Base-by-base conservation (phyloP, 1,284 basidiomycete species). In the Malassezia japonica region DNA sequence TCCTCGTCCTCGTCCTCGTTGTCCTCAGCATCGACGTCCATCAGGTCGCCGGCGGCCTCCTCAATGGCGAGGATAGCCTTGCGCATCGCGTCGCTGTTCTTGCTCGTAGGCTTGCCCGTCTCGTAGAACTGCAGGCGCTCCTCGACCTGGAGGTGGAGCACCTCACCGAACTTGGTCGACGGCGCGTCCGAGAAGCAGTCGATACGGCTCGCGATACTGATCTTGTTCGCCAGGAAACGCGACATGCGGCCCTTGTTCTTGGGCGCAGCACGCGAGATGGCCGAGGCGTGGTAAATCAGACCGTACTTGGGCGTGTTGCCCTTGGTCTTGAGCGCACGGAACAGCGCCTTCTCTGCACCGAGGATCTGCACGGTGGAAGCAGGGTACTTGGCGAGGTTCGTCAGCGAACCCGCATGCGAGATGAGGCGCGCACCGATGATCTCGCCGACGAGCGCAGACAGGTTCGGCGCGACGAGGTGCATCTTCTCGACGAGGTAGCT, bases 291-390 rank as follows among this genome's bases (percentile, higher is more conserved):
- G 87, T 82, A 66, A 23, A 46, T 54, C 32, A 60, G 51, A 34
- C 55, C 50, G 72, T 96, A 95, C 76, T 98, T 98, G 42, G 91
- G 92, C 52, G 92, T 96, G 77, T 96, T 90, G 71, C 95, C 90
- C 76, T 96, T 98, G 53, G 94, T 96, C 78, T 98, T 98, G 62
- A 98, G 79, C 4, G 92, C 94, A 58, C 94, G 80, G 82, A 98
- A 98, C 42, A 98, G 80, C 6, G 92, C 92, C 78, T 98, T 98
- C 76, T 98, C 92, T 13, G 94, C 94, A 66, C 92, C 92, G 28
- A 98, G 81, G 65, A 98, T 96, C 76, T 98, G 94, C 16, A 98
- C 86, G 1, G 92, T 98, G 74, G 87, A 92, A 8, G 92, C 92
- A 21, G 92, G 94, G 75, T 94, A 86, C 77, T 98, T 98, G 46